Evolutionary conservation across 1,284 basidiomycete species (phyloP).

Genomic region (Phylloboletellus chloephorus): DNA sequence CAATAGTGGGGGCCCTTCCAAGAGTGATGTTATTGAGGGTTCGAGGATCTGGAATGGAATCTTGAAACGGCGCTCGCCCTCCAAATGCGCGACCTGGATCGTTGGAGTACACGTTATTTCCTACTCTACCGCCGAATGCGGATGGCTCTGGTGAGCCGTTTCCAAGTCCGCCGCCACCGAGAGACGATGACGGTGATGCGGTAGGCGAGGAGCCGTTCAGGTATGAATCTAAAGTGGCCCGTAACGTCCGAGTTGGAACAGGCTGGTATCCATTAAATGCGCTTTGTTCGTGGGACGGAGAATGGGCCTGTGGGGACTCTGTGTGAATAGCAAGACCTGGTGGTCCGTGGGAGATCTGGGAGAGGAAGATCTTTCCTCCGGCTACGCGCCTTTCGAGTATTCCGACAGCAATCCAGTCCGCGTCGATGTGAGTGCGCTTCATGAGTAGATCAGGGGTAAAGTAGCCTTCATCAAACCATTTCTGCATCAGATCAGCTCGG

Average conservation of each 20-base stretch:
- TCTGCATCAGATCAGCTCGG: constrained; percentile 87
- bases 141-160: constrained; percentile 66
- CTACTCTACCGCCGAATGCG: constrained; percentile 47
- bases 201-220: constrained; percentile 48
- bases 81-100: constrained; percentile 31
- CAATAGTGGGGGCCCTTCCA: constrained; percentile 37
- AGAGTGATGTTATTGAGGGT: constrained; percentile 32
- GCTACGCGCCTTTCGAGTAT: constrained; percentile 49
- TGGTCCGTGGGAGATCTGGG: constrained; percentile 43
- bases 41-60: constrained; percentile 33
- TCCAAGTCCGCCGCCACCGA: constrained; percentile 54
- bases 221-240: constrained; percentile 58
- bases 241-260: constrained; percentile 52
- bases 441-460: constrained; percentile 84
- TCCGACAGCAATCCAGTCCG: constrained; percentile 60
- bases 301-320: constrained; percentile 37
- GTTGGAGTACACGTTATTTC: constrained; percentile 35
- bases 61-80: constrained; percentile 34
- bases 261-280: constrained; percentile 55
- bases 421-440: constrained; percentile 67
- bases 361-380: constrained; percentile 59
- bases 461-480: constrained; percentile 91
- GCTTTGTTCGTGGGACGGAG: constrained; percentile 35
- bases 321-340: constrained; percentile 50
- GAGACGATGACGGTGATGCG: constrained; percentile 66